Evolutionary conservation across 768 basidiomycete species (phyloP), one percentile per base, ranked within the genome.

Genomic region (Collybia mongolica): DNA sequence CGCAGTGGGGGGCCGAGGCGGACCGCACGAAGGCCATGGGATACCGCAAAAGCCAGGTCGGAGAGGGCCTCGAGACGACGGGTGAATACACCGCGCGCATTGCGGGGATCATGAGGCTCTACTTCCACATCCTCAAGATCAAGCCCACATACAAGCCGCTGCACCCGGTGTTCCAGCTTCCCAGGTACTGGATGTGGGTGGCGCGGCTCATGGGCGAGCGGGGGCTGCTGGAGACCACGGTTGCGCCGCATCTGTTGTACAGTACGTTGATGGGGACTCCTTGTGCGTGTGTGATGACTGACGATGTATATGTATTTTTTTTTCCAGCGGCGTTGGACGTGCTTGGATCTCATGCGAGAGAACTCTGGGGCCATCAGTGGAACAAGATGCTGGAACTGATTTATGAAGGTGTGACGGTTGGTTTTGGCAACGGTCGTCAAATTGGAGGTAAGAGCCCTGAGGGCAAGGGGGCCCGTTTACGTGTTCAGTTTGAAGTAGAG

Each of bases 71-170:
- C 44, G 93, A 96, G 65, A 67, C 73, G 2, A 60, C 68, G 18
- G 68, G 77, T 36, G 86, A 90, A 29, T 86, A 88, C 59, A 73
- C 78, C 8, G 74, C 71, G 29, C 82, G 95, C 19, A 72, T 94
- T 41, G 71, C 82, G 24, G 93, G 93, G 7, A 78, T 92, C 26
- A 81, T 94, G 80, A 81, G 94, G 24, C 83, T 98, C 19, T 98
- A 96, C 70, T 91, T 92, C 63, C 74, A 83, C 17, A 79, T 95
- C 41, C 63, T 93, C 54, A 71, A 70, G 57, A 69, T 75, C 18
- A 56, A 60, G 2, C 72, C 74, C n/a, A 55, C 46, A 36, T 59
- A 65, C 37, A 60, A 66, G 43, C 79, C 77, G 12, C 54, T 87
- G 50, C 67, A 81, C 47, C 61, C 60, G 20, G 70, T 80, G 68